Evolutionary conservation across 2,329 filamentous ascomycete species (phyloP), one percentile per base, ranked within the genome.

Genomic region (Lasiodiplodia gonubiensis): DNA sequence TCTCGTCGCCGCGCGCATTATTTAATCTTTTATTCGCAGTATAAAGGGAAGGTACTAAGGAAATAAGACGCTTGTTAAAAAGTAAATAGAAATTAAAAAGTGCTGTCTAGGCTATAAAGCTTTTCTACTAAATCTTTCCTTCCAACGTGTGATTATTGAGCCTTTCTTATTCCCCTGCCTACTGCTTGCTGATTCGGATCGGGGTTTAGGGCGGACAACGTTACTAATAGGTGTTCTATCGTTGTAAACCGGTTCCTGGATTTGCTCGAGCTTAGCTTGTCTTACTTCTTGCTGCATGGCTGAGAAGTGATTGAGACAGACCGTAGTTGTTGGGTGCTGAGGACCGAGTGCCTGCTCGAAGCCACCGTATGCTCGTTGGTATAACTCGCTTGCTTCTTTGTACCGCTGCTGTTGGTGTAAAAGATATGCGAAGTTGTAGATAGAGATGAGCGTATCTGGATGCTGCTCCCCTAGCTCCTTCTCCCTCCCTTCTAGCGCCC

Each of bases 251-350:
- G 12, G 27, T 54, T 33, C 51, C 27, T 54, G 6, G 27, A 11
- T 54, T 54, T 54, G 51, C 51, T 33, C 8, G 25, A 33, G 51
- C 11, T 14, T 33, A 53, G 51, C 39, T 49, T 64, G 60, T 49
- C 8, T 35, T 48, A 27, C 60, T 51, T 48, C 46, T 64, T 51
- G 60, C 46, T 64, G 42, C 42, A 64, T 64, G 21, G 21, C 42
- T 48, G 23, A 49, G 48, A 49, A 64, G 60, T 51, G 2, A 35
- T 64, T 52, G 10, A 51, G 21, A 51, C 39, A 64, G n/a, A 27
- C 37, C 23, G 30, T 35, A 23, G 37, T 51, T 51, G 23, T 35
- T 52, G 60, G 46, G 42, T 64, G 39, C 23, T 64, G 42, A 64
- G 60, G 5, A 23, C 60, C 60, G 25, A 64, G 46, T n/a, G 21